Percentiles rank a stretch among this genome's conserved stretches.
phyloP scores from a whole-genome alignment of 2,329 filamentous ascomycete genomes.

The Claviceps cyperi region DNA sequence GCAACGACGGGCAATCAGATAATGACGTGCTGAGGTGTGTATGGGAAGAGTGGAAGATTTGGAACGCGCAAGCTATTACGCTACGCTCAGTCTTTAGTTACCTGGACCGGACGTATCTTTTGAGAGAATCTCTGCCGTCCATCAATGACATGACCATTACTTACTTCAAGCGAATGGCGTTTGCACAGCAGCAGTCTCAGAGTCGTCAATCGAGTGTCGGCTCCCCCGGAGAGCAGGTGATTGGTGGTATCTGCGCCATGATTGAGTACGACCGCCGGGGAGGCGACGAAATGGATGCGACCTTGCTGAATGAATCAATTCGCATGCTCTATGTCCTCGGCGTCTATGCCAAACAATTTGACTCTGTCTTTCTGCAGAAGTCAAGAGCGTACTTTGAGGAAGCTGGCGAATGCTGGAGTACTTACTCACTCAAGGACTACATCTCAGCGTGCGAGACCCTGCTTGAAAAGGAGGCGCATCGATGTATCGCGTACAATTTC shows the following conservation, averaged over 20 bases:
- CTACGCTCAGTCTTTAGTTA: slow-evolving; percentile 88
- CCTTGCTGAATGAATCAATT: slow-evolving; percentile 59
- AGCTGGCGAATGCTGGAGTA: slow-evolving; percentile 54
- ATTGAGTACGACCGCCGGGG: slow-evolving; percentile 56
- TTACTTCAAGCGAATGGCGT: slow-evolving; percentile 54
- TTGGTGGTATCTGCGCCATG: slow-evolving; percentile 53
- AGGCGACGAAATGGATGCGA: slow-evolving; percentile 41
- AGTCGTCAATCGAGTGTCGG: background rate
- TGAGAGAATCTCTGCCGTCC: slow-evolving; percentile 54
- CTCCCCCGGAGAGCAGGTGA: slow-evolving; percentile 18
- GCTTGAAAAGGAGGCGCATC: slow-evolving; percentile 54
- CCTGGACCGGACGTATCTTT: slow-evolving; percentile 76
- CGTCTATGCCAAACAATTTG: slow-evolving; percentile 67
- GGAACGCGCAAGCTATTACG: slow-evolving; percentile 58
- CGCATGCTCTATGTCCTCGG: slow-evolving; percentile 75
- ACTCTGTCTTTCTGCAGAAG: slow-evolving; percentile 53
- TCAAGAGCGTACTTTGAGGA: slow-evolving; percentile 54
- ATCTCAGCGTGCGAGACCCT: slow-evolving; percentile 55
- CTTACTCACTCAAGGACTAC: slow-evolving; percentile 56
- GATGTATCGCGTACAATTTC: slow-evolving; percentile 70
- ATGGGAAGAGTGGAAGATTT: slow-evolving; percentile 52
- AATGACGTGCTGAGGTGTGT: slow-evolving; percentile 48
- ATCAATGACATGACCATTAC: slow-evolving; percentile 70
- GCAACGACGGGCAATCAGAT: slow-evolving; percentile 35
- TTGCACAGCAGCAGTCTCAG: slow-evolving; percentile 13